These are phyloP conservation scores for Carex myosuroides DNA, from an alignment of 176 grass and related monocot genomes.

Conservation along the genomic window DNA sequence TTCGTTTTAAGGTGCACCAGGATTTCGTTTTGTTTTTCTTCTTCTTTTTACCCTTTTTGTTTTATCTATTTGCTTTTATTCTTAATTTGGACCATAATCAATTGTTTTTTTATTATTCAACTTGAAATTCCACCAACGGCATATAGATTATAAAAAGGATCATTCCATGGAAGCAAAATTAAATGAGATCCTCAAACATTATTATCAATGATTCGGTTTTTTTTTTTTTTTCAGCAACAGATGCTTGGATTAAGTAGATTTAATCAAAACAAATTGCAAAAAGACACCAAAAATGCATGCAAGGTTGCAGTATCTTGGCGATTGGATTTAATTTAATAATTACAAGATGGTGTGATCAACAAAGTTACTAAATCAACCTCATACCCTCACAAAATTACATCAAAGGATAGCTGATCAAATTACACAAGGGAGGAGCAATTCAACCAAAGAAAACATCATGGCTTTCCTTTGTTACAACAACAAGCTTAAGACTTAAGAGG, in stretches of 20 bases:
- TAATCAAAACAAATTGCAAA: not conserved
- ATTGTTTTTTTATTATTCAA: not conserved
- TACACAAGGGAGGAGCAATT: not conserved
- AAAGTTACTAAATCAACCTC: constrained; percentile 22
- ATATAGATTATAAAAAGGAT: not conserved
- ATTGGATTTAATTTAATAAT: constrained; percentile 16
- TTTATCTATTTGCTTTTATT: not conserved
- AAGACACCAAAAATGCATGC: not conserved
- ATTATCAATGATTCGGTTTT: too few relatives aligned
- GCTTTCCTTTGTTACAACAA: not conserved
- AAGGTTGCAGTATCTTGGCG: constrained; percentile 16
- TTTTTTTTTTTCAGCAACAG: not conserved
- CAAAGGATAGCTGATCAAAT: constrained; percentile 11
- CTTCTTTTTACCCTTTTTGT: not conserved
- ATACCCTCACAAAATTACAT: constrained; percentile 49
- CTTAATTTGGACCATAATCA: not conserved
- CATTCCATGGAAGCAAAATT: too few relatives aligned
- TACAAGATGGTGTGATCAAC: constrained; percentile 19
- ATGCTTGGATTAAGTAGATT: not conserved
- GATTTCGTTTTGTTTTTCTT: not conserved
- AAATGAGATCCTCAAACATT: too few relatives aligned
- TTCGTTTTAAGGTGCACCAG: not conserved
- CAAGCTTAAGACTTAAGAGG: constrained; percentile 27
- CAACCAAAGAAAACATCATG: constrained; percentile 4
- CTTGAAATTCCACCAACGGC: not conserved